Percentiles rank a stretch among this genome's conserved stretches.
phyloP scores from a whole-genome alignment of 768 basidiomycete species.

The Tulasnella sp. region DNA sequence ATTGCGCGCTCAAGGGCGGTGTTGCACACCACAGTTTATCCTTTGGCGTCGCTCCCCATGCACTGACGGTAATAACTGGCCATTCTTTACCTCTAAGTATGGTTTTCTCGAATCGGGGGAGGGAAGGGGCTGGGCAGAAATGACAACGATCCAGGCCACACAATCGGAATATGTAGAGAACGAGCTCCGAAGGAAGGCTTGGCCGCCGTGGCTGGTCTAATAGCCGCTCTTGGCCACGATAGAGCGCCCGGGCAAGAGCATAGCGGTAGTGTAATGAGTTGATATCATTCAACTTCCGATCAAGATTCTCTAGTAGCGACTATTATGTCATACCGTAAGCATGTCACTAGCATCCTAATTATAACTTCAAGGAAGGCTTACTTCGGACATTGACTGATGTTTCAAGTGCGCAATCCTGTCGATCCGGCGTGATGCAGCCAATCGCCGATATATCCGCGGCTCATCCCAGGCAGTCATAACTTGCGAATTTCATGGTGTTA shows the following conservation, averaged over 20 bases:
- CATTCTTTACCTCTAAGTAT: not conserved
- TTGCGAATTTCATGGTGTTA: no score
- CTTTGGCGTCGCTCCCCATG: not conserved
- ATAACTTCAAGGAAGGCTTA: no score
- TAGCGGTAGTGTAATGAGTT: not conserved
- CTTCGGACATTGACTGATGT: no score
- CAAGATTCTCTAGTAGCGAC: no score
- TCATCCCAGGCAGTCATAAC: no score
- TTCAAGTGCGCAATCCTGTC: no score
- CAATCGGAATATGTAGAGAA: not conserved
- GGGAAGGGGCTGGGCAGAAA: not conserved
- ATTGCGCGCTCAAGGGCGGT: not conserved
- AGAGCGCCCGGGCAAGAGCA: not conserved
- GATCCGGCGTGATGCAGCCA: no score
- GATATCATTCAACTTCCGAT: no score
- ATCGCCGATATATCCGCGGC: no score
- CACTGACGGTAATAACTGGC: not conserved
- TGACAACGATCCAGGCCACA: not conserved
- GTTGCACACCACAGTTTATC: not conserved
- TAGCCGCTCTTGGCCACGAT: not conserved
- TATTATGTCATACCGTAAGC: no score
- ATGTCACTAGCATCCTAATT: no score
- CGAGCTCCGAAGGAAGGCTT: not conserved
- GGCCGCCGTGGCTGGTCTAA: not conserved
- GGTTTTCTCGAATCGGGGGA: not conserved